Evolutionary conservation across 1,139 yeast genomes (phyloP).

Genomic region (Hemisphaericaspora subhashii): DNA sequence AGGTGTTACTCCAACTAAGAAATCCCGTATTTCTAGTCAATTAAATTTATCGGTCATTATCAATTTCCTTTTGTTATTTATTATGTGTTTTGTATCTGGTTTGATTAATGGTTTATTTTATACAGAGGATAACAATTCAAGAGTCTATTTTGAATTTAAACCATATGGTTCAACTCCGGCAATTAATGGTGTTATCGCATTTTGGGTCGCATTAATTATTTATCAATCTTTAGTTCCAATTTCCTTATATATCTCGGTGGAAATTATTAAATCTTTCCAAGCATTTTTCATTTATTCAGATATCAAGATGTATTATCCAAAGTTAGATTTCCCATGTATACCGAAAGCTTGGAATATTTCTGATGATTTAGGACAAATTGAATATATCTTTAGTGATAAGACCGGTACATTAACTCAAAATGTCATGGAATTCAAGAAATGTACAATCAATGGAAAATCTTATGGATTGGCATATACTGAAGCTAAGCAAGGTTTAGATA

Average conservation of each 20-base stretch:
- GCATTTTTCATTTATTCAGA: conserved; percentile 93
- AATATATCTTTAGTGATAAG: conserved; percentile 92
- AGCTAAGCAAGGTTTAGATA: conserved; percentile 89
- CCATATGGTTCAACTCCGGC: conserved; percentile 57
- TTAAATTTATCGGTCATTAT: conserved; percentile 78
- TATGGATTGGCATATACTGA: conserved; percentile 97
- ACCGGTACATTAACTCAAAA: conserved; percentile 97
- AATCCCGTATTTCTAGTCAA: conserved; percentile 79
- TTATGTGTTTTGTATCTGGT: conserved; percentile 82
- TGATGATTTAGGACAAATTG: conserved; percentile 96
- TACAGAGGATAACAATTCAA: conserved; percentile 49
- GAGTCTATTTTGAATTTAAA: conserved; percentile 65
- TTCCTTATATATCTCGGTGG: conserved; percentile 90
- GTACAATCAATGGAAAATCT: conserved; percentile 81
- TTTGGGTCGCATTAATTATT: conserved; percentile 85
- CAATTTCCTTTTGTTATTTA: conserved; percentile 72
- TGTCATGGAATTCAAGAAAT: conserved; percentile 94
- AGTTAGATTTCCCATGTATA: conserved; percentile 88
- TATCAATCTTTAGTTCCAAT: conserved; percentile 94
- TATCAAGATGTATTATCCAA: conserved; percentile 79
- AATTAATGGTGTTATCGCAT: conserved; percentile 77
- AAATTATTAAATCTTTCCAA: conserved; percentile 90
- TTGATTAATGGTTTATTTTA: conserved; percentile 80
- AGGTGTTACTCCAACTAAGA: conserved; percentile 89
- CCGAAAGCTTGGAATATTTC: conserved; percentile 98